These are phyloP conservation scores for Pseudogymnoascus sp. DNA, from an alignment of 2,329 filamentous ascomycete species.

Conservation along the genomic window DNA sequence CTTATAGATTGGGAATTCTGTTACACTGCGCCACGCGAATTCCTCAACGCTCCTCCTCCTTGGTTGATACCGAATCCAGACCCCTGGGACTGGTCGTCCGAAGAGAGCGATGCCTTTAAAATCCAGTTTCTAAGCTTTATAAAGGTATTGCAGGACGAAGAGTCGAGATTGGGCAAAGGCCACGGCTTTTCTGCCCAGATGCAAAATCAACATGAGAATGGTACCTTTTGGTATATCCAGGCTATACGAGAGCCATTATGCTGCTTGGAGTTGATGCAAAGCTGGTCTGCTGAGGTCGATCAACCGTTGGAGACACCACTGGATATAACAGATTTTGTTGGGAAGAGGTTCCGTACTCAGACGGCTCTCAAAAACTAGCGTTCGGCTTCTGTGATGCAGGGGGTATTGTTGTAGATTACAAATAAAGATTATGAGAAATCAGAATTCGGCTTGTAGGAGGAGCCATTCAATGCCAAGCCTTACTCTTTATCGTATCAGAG, in stretches of 20 bases:
- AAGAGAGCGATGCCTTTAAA: neutral
- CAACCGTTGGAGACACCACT: neutral
- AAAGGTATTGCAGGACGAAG: neutral
- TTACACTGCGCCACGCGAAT: constrained; percentile 31
- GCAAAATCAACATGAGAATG: neutral
- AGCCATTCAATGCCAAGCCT: neutral
- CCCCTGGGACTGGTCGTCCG: constrained; percentile 21
- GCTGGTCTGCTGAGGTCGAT: neutral
- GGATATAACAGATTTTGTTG: neutral
- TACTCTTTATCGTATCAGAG: neutral
- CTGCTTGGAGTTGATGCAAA: neutral
- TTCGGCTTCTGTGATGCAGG: neutral
- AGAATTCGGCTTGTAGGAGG: neutral
- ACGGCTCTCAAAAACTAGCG: neutral
- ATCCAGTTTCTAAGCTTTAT: neutral
- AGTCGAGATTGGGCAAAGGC: neutral
- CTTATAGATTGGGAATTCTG: constrained; percentile 37
- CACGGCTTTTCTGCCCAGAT: neutral
- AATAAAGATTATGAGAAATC: neutral
- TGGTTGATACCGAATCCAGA: constrained; percentile 33
- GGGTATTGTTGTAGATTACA: neutral
- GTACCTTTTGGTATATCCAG: neutral
- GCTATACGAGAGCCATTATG: neutral
- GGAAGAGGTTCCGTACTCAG: neutral
- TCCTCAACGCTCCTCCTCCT: constrained; percentile 31